Base-by-base conservation (phyloP, 163 green algal species). In the Volvox carteri region DNA sequence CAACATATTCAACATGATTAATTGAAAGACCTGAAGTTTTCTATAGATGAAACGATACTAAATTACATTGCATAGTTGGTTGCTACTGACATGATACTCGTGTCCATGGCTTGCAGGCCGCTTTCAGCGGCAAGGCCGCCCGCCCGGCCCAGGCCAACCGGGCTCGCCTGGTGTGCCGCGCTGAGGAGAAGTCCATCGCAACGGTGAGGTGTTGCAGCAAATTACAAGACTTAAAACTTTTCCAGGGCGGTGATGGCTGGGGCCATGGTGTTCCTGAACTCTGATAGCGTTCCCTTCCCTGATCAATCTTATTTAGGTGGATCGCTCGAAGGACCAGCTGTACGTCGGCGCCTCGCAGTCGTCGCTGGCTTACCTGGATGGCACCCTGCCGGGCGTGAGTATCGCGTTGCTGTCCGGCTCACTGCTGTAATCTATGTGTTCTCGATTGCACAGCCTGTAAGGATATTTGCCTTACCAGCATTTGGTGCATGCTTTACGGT, bases 321-420 rank as follows among this genome's bases (percentile, higher is more conserved):
- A 95, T 79, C 91, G 93, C 85, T 92, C 90, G 88, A 96, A 96
- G 92, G 94, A 96, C 90, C 72, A 78, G 75, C 90, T 97, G 12
- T 96, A 94, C 92, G 93, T 94, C 67, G 90, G 86, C 56, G 92
- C 92, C 89, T 87, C 93, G 44, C 85, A 96, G 74, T 92, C 94
- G 81, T 95, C 94, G 23, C 91, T 97, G 73, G 92, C 94, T 25
- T 98, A 98, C 96, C 93, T 98, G 79, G 96, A 98, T 85, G 96
- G 96, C 79, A 94, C 93, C 70, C 93, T 97, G 54, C 93, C 96
- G 37, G 96, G 96, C 65, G 95, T 97, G 90, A 88, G 83, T 88
- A 46, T 72, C n/a, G 25, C 2, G n/a, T n/a, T n/a, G n/a, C n/a
- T n/a, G n/a, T n/a, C n/a, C n/a, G n/a, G n/a, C n/a, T n/a, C n/a